phyloP scores from a whole-genome alignment of 2,329 filamentous ascomycete species.

The Colletotrichum gloeosporioides region DNA sequence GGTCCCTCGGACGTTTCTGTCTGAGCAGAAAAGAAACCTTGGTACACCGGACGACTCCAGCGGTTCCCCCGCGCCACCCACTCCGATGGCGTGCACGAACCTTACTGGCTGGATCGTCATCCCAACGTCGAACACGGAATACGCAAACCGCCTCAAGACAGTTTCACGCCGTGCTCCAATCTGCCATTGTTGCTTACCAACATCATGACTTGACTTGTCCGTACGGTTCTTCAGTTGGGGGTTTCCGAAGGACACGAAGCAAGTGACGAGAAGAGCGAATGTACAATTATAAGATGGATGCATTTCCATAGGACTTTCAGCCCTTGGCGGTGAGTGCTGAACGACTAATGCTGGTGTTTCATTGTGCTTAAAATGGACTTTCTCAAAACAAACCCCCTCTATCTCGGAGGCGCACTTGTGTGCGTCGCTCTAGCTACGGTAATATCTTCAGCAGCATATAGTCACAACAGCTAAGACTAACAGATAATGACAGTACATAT shows the following conservation, averaged over 20 bases:
- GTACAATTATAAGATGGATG: background rate
- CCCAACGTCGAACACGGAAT: background rate
- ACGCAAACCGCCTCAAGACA: background rate
- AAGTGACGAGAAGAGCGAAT: background rate
- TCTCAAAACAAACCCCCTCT: background rate
- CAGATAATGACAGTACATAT: background rate
- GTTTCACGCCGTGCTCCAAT: background rate
- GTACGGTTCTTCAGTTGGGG: background rate
- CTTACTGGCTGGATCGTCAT: background rate
- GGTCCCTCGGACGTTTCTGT: background rate
- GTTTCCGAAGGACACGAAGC: background rate
- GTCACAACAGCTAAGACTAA: background rate
- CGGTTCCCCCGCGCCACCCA: background rate
- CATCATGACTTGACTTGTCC: background rate
- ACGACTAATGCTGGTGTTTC: background rate
- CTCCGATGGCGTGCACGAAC: background rate
- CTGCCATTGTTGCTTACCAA: background rate
- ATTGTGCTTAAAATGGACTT: background rate
- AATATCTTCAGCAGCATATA: background rate
- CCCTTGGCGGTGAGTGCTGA: background rate
- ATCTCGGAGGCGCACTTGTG: background rate
- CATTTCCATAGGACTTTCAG: background rate
- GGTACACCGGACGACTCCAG: constrained; percentile 5
- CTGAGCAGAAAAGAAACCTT: background rate
- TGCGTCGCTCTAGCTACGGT: background rate